These are phyloP conservation scores for Solanum clarkiae DNA, from an alignment of 257 asterid species.

Conservation along the genomic window DNA sequence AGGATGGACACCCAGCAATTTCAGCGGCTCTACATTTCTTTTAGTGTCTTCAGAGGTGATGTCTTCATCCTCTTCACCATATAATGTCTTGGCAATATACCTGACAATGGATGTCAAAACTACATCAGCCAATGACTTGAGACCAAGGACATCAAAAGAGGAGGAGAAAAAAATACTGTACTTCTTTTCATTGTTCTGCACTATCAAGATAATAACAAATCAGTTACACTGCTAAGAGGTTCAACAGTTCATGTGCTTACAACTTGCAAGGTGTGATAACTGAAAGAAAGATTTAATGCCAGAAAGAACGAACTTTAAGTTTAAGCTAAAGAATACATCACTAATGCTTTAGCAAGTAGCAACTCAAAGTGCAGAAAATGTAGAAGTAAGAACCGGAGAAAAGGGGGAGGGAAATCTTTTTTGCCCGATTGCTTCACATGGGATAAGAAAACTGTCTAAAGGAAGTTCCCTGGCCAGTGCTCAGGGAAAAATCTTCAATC, in stretches of 20 bases:
- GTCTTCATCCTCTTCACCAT: constrained; percentile 66
- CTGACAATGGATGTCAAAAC: constrained; percentile 18
- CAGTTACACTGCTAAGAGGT: neutral
- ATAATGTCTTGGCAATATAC: constrained; percentile 71
- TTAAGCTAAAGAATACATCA: neutral
- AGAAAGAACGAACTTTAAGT: neutral
- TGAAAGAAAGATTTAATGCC: neutral
- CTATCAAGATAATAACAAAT: neutral
- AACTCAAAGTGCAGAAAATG: neutral
- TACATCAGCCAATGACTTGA: neutral
- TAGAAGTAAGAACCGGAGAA: neutral
- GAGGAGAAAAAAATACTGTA: neutral
- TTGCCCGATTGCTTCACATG: neutral
- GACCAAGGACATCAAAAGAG: neutral
- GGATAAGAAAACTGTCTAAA: neutral
- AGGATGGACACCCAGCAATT: constrained; percentile 66
- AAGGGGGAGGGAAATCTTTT: neutral
- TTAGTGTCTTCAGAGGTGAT: constrained; percentile 13
- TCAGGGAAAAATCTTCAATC: neutral
- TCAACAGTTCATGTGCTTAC: neutral
- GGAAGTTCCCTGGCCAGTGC: neutral
- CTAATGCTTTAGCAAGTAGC: neutral
- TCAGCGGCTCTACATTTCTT: constrained; percentile 46
- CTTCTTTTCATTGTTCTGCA: neutral
- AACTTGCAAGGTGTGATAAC: neutral